phyloP scores from a whole-genome alignment of 148 eudicot species.

The Fagopyrum homotropicum region DNA sequence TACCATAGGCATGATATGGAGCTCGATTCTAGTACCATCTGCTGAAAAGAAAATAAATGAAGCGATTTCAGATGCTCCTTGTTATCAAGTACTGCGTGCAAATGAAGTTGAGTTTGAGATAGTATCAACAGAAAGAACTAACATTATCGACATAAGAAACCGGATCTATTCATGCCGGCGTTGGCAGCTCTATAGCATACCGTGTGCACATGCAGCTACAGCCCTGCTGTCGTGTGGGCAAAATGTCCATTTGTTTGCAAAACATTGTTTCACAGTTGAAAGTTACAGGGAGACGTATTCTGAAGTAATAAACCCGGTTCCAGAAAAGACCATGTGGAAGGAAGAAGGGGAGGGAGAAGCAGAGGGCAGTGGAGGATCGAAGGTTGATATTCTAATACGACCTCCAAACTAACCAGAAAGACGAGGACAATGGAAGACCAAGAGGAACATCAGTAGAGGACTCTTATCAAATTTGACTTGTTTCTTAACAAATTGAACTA shows the following conservation, averaged over 20 bases:
- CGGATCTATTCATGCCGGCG: slow-evolving; percentile 84
- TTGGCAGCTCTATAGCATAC: slow-evolving; percentile 91
- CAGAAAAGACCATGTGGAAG: slow-evolving; percentile 70
- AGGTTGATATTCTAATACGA: slow-evolving; percentile 44
- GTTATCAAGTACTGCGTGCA: slow-evolving; percentile 94
- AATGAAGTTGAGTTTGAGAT: slow-evolving; percentile 98
- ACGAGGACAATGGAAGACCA: no score
- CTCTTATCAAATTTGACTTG: no score
- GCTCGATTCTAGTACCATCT: slow-evolving; percentile 76
- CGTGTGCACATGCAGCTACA: slow-evolving; percentile 97
- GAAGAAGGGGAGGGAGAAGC: slow-evolving; percentile 44
- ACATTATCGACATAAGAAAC: slow-evolving; percentile 78
- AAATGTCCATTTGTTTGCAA: slow-evolving; percentile 71
- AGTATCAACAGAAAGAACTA: slow-evolving; percentile 91
- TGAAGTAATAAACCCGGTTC: slow-evolving; percentile 56
- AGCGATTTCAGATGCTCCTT: slow-evolving; percentile 78
- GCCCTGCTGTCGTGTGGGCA: slow-evolving; percentile 95
- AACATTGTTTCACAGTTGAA: slow-evolving; percentile 74
- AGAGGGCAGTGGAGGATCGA: slow-evolving; percentile 41
- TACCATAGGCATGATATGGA: slow-evolving; percentile 44
- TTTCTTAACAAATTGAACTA: no score
- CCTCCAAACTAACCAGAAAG: no score
- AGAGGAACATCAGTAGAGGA: no score
- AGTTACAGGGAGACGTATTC: slow-evolving; percentile 84
- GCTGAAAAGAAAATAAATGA: slow-evolving; percentile 81